Conservation (phyloP, 2,329 filamentous ascomycete genomes). For the Fusarium mexicanum region DNA sequence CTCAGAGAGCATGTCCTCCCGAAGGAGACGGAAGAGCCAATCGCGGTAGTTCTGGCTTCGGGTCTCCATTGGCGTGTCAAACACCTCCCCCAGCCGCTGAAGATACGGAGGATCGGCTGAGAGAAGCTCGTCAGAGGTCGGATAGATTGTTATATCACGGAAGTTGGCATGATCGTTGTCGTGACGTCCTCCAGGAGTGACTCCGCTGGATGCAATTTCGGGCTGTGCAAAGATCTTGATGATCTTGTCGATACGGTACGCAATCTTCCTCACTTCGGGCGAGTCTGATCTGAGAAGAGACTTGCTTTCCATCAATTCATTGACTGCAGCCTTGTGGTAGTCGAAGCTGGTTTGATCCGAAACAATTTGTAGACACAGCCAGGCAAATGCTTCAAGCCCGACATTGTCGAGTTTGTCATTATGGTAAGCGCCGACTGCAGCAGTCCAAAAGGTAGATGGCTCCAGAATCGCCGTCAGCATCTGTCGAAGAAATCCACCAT, state of each 20-base stretch:
- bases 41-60: constrained; percentile 67
- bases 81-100: constrained; percentile 60
- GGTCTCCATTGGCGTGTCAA: constrained; percentile 47
- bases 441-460: constrained; percentile 65
- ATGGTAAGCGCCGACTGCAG: constrained; percentile 50
- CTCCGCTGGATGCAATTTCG: background rate
- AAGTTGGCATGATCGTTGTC: constrained; percentile 76
- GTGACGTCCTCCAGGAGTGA: constrained; percentile 71
- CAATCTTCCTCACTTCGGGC: constrained; percentile 40
- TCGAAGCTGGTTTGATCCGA: constrained; percentile 28
- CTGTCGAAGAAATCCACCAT: constrained; percentile 33
- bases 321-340: constrained; percentile 30
- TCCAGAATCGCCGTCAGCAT: constrained; percentile 58
- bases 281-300: constrained; percentile 40
- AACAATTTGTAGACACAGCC: constrained; percentile 59
- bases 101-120: constrained; percentile 65
- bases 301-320: constrained; percentile 37
- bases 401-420: constrained; percentile 45
- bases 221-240: constrained; percentile 41
- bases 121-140: constrained; percentile 71
- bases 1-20: constrained; percentile 76
- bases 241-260: constrained; percentile 52
- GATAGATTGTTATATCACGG: constrained; percentile 69
- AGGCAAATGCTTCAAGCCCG: constrained; percentile 54
- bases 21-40: constrained; percentile 75